These are phyloP conservation scores for Corylus heterophylla DNA, from an alignment of 306 rosid genomes.

Conservation along the genomic window DNA sequence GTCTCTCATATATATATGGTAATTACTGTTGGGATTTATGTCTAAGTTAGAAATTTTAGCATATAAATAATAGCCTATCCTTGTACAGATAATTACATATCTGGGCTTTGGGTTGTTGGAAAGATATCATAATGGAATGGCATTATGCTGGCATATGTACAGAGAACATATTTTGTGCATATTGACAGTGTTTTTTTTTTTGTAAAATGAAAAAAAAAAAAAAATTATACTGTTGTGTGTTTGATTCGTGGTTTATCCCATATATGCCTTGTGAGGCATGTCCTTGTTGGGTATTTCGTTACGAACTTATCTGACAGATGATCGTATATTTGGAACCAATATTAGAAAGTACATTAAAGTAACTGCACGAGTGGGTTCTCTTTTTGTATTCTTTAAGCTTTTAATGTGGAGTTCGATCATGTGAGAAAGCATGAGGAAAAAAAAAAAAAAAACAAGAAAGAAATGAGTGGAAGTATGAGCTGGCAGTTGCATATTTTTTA, in stretches of 20 bases:
- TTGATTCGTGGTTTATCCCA: neutral
- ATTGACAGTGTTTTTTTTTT: neutral
- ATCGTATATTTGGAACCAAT: neutral
- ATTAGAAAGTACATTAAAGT: neutral
- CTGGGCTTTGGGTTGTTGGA: neutral
- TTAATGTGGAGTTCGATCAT: neutral
- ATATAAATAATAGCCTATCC: neutral
- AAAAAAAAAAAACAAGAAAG: too few relatives aligned
- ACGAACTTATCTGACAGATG: neutral
- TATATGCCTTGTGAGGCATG: neutral
- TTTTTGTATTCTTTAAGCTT: neutral
- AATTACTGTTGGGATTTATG: neutral
- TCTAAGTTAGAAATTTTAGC: neutral
- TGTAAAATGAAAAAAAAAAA: too few relatives aligned
- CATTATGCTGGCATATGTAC: neutral
- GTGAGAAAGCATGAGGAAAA: neutral
- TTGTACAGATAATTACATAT: neutral
- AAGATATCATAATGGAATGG: slow-evolving; percentile 4
- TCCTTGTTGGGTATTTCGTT: neutral
- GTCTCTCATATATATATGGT: neutral
- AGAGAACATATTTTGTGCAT: slow-evolving; percentile 13
- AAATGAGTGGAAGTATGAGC: neutral
- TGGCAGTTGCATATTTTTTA: neutral
- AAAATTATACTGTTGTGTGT: neutral
- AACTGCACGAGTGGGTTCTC: neutral